phyloP scores from a whole-genome alignment of 2,329 filamentous ascomycete genomes.

The Exophiala lecanii-corni region DNA sequence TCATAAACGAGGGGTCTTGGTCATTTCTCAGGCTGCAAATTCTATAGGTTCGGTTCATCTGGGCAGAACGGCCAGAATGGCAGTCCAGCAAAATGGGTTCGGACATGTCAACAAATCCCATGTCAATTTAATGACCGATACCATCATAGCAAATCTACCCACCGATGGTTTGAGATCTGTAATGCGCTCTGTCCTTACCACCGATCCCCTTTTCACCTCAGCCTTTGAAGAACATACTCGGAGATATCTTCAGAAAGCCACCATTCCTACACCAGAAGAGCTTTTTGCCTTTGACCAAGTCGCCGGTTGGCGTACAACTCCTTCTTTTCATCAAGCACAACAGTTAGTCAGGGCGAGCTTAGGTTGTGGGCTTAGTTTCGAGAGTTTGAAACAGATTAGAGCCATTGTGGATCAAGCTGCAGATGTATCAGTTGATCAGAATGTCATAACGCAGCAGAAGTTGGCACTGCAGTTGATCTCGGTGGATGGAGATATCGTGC shows the following conservation, averaged over 20 bases:
- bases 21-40: background rate
- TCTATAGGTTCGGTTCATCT: background rate
- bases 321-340: constrained; percentile 11
- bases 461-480: constrained; percentile 27
- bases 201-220: constrained; percentile 27
- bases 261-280: background rate
- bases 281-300: background rate
- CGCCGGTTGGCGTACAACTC: background rate
- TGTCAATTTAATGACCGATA: constrained; percentile 47
- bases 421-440: background rate
- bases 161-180: constrained; percentile 38
- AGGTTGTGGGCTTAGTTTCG: constrained; percentile 32
- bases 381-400: constrained; percentile 23
- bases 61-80: constrained; percentile 18
- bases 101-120: constrained; percentile 30
- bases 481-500: constrained; percentile 37
- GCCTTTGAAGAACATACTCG: constrained; percentile 32
- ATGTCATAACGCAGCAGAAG: background rate
- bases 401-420: constrained; percentile 1
- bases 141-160: constrained; percentile 41
- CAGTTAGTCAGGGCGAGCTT: constrained; percentile 31
- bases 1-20: background rate
- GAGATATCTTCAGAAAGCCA: constrained; percentile 29
- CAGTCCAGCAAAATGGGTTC: background rate
- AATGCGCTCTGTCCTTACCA: constrained; percentile 27